Evolutionary conservation across 2,329 filamentous ascomycete genomes (phyloP).

Genomic region (Cladosporium sp.): DNA sequence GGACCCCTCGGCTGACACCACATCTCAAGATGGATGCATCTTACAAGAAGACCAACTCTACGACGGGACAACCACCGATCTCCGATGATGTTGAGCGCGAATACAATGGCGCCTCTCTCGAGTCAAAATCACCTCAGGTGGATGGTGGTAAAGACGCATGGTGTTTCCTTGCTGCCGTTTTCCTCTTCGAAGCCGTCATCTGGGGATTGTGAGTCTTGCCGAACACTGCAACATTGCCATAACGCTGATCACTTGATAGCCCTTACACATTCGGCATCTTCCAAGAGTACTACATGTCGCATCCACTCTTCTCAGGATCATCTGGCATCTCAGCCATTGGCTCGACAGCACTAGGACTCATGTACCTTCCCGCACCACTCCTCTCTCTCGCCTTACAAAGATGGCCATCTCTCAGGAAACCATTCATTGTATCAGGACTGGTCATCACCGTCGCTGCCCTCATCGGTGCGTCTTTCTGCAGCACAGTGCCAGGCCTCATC

Average conservation of each 20-base stretch:
- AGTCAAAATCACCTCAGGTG: not conserved
- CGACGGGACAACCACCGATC: not conserved
- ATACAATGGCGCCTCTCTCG: not conserved
- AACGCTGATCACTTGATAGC: not conserved
- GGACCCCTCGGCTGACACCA: not conserved
- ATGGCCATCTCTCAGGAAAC: conserved; percentile 37
- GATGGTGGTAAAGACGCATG: not conserved
- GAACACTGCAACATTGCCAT: not conserved
- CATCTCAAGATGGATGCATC: not conserved
- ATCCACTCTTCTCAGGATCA: conserved; percentile 18
- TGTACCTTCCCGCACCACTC: conserved; percentile 47
- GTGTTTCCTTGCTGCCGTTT: not conserved
- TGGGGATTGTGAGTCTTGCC: not conserved
- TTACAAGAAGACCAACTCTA: not conserved
- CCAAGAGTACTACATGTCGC: conserved; percentile 25
- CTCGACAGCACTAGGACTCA: conserved; percentile 38
- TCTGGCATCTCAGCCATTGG: conserved; percentile 45
- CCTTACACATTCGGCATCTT: conserved; percentile 23
- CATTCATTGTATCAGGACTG: conserved; percentile 38
- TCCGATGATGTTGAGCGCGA: not conserved
- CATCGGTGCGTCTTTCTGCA: conserved; percentile 36
- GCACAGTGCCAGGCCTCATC: conserved; percentile 38
- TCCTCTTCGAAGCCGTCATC: not conserved
- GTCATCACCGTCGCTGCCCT: conserved; percentile 36
- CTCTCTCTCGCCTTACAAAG: conserved; percentile 39